Evolutionary conservation across 2,329 filamentous ascomycete species (phyloP), one percentile per base, ranked within the genome.

Genomic region (Xylariaceae sp.): DNA sequence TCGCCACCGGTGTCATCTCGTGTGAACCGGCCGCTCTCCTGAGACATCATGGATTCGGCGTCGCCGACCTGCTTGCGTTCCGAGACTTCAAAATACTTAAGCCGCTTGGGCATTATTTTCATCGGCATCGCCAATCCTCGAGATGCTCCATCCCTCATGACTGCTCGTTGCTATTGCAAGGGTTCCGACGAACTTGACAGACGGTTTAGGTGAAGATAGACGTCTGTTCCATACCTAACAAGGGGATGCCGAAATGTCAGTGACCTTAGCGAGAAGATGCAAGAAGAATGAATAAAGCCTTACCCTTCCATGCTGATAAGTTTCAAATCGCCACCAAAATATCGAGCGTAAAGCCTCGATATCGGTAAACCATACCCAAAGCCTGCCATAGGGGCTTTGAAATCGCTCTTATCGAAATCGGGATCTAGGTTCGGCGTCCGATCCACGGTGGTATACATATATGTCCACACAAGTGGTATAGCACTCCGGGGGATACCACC

Each of bases 361-460:
- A 99, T 98, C 0, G 95, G 95, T 64, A 99, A 74, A 14, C 95
- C 95, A 70, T 99, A 99, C n/a, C 95, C 95, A 71, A 98, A 99
- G 2, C 95, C 95, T 61, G 95, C 95, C 95, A 99, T 98, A 1
- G 95, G 95, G 11, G 95, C 95, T 76, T 99, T 98, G 82, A 99
- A 99, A 75, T 99, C 95, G 77, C 89, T 96, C 79, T 98, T 96
- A 76, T 99, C 94, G 74, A 98, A 99, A 73, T 98, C 94, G 0
- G 95, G 95, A 71, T 99, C 95, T 61, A 99, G 79, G 71, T 88
- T 96, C 12, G 95, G 95, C 19, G 95, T 98, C 67, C 93, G 87
- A 74, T 98, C 95, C 63, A 99, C 95, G 2, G 95, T 99, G 31
- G 95, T 99, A 75, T 99, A 99, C 95, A 98, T 99, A 75, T 99